Evolutionary conservation across 2,329 filamentous ascomycete species (phyloP), one percentile per base, ranked within the genome.

Genomic region (Penicillium sp.): DNA sequence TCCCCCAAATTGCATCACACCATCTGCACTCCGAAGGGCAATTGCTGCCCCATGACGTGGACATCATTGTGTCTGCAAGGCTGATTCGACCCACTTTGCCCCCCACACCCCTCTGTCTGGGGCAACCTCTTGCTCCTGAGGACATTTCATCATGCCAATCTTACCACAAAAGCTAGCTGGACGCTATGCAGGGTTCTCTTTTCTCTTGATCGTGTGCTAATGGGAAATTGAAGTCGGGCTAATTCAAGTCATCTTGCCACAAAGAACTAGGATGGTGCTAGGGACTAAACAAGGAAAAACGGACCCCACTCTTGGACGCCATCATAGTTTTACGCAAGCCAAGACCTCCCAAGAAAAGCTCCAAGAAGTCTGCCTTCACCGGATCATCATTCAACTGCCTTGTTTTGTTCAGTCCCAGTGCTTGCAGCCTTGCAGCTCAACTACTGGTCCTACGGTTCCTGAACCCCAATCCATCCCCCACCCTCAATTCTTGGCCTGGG

Each of bases 1-100:
- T n/a, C n/a, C 40, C 40, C 39, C n/a, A 44, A 44, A 44, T 44
- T 44, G 24, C 24, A 44, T 44, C 40, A 44, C 40, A 23, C 24
- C 40, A 44, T 44, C 40, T 19, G 40, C 40, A 44, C n/a, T 23
- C 23, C 13, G 9, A 29, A 44, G 24, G 18, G 29, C 40, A 44
- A 44, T 13, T 29, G 23, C 40, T 42, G 40, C 40, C 3, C 24
- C 11, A 24, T 44, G 40, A 44, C 40, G 40, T 44, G 40, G 40
- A 44, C 40, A n/a, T 44, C 24, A n/a, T 28, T 40, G 18, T 14
- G 18, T 14, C 2, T 28, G 14, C 24, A 44, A 44, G 40, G 40
- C 40, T 44, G 40, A 44, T 18, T 28, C n/a, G 40, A 44, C 24
- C 40, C 40, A 44, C 40, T 29, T 5, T n/a, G 19, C 23, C 40